Conservation (phyloP, 2,329 filamentous ascomycete species). For the Fusarium oligoseptatum region DNA sequence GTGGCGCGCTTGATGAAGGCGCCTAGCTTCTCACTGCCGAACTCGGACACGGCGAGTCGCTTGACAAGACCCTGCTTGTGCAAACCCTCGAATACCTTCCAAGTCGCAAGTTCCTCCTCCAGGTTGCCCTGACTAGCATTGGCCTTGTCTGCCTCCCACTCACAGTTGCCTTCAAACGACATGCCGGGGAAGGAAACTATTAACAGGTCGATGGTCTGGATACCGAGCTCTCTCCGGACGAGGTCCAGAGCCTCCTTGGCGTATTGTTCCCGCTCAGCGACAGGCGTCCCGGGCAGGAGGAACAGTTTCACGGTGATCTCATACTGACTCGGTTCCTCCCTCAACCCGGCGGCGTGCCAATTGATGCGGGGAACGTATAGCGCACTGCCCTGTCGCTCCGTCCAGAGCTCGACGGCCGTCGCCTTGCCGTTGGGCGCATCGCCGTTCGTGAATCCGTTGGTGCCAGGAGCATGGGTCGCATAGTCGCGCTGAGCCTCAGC, state of each 20-base stretch:
- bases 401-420: slow-evolving; percentile 71
- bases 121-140: slow-evolving; percentile 74
- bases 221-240: slow-evolving; percentile 83
- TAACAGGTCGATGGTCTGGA: slow-evolving; percentile 83
- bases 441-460: slow-evolving; percentile 52
- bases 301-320: slow-evolving; percentile 97
- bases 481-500: slow-evolving; percentile 77
- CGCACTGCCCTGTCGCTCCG: slow-evolving; percentile 68
- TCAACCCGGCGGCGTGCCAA: slow-evolving; percentile 77
- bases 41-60: slow-evolving; percentile 89
- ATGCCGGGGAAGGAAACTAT: slow-evolving; percentile 95
- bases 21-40: slow-evolving; percentile 85
- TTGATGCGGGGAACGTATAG: slow-evolving; percentile 85
- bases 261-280: slow-evolving; percentile 75
- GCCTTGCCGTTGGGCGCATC: slow-evolving; percentile 42
- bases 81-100: slow-evolving; percentile 80
- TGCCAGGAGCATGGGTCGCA: slow-evolving; percentile 46
- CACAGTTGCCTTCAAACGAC: slow-evolving; percentile 92
- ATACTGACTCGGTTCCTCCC: slow-evolving; percentile 87
- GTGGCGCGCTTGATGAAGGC: slow-evolving; percentile 79
- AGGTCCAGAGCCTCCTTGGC: slow-evolving; percentile 83
- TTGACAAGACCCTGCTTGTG: slow-evolving; percentile 78
- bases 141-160: slow-evolving; percentile 77
- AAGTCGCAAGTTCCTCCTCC: slow-evolving; percentile 76
- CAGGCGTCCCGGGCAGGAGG: slow-evolving; percentile 81